phyloP scores from a whole-genome alignment of 2,329 filamentous ascomycete species.

The Penicillium verrucosum region DNA sequence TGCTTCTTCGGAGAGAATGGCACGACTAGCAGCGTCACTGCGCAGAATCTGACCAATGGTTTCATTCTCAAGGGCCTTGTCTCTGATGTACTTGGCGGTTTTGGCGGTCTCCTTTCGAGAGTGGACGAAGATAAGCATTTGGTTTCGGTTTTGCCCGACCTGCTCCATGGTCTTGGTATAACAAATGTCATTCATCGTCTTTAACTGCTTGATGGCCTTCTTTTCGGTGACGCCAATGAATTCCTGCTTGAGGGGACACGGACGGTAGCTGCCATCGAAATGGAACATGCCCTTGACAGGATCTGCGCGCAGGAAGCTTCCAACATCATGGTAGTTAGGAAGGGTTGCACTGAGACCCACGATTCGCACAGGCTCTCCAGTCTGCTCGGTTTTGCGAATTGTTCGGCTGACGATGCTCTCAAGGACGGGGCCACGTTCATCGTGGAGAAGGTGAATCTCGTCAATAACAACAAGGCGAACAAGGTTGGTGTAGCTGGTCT shows the following conservation, averaged over 20 bases:
- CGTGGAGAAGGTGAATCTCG: constrained; percentile 95
- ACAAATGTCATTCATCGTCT: constrained; percentile 98
- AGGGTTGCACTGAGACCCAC: constrained; percentile 91
- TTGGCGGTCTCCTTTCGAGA: constrained; percentile 98
- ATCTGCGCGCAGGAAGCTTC: constrained; percentile 89
- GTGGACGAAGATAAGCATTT: constrained; percentile 99
- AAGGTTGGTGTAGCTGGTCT: constrained; percentile 95
- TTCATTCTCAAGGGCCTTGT: constrained; percentile 95
- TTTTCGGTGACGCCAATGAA: constrained; percentile 97
- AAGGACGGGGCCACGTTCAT: constrained; percentile 92
- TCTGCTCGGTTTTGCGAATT: constrained; percentile 89
- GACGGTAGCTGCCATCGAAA: constrained; percentile 90
- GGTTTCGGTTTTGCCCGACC: constrained; percentile 85
- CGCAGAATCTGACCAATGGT: constrained; percentile 94
- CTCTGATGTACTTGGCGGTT: constrained; percentile 90
- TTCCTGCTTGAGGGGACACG: constrained; percentile 91
- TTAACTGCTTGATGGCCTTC: constrained; percentile 97
- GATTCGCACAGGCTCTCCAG: constrained; percentile 85
- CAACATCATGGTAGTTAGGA: constrained; percentile 94
- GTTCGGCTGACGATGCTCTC: constrained; percentile 96
- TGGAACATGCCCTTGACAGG: constrained; percentile 84
- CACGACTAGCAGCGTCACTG: constrained; percentile 85
- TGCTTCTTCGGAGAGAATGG: constrained; percentile 81
- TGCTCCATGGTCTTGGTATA: constrained; percentile 98
- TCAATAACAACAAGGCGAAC: constrained; percentile 95